phyloP scores from a whole-genome alignment of 2,329 filamentous ascomycete genomes.

The Colletotrichum euphorbiae region DNA sequence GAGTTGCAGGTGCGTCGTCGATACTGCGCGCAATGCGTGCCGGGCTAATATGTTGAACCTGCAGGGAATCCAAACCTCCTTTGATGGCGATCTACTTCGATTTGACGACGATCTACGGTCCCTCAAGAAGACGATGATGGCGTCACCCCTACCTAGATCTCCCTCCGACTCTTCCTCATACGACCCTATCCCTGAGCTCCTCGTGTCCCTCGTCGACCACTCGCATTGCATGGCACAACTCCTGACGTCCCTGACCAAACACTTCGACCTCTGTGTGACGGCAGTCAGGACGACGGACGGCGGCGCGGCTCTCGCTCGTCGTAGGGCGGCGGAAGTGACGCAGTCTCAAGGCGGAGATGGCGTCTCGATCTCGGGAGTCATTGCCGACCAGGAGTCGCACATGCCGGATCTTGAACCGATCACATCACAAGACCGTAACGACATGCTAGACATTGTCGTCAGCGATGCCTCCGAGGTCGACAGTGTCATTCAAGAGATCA shows the following conservation, averaged over 20 bases:
- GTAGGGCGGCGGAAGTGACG: slow-evolving; percentile 74
- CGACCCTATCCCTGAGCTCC: slow-evolving; percentile 61
- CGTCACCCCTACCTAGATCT: slow-evolving; percentile 50
- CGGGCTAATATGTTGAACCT: background rate
- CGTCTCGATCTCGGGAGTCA: slow-evolving; percentile 75
- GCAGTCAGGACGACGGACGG: slow-evolving; percentile 92
- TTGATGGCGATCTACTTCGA: slow-evolving; percentile 78
- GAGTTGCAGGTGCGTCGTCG: slow-evolving; percentile 69
- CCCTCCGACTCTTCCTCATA: slow-evolving; percentile 52
- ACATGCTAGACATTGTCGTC: slow-evolving; percentile 85
- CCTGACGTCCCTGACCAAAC: slow-evolving; percentile 82
- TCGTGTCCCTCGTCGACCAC: slow-evolving; percentile 75
- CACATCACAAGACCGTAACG: slow-evolving; percentile 78
- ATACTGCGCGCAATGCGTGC: background rate
- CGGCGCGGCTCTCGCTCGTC: slow-evolving; percentile 75
- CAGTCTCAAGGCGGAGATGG: slow-evolving; percentile 59
- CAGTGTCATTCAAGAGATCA: slow-evolving; percentile 77
- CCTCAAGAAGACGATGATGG: slow-evolving; percentile 69
- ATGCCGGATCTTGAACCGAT: slow-evolving; percentile 73
- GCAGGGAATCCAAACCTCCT: slow-evolving; percentile 74
- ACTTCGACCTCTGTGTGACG: slow-evolving; percentile 94
- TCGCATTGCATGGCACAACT: slow-evolving; percentile 86
- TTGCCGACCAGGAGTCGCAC: slow-evolving; percentile 66
- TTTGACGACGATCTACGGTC: slow-evolving; percentile 81
- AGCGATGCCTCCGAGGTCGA: slow-evolving; percentile 76